A percentile compares a stretch with the other conserved stretches of the same genome.
Conservation (phyloP, 2,329 filamentous ascomycete species). For the Colletotrichum tropicicola region DNA sequence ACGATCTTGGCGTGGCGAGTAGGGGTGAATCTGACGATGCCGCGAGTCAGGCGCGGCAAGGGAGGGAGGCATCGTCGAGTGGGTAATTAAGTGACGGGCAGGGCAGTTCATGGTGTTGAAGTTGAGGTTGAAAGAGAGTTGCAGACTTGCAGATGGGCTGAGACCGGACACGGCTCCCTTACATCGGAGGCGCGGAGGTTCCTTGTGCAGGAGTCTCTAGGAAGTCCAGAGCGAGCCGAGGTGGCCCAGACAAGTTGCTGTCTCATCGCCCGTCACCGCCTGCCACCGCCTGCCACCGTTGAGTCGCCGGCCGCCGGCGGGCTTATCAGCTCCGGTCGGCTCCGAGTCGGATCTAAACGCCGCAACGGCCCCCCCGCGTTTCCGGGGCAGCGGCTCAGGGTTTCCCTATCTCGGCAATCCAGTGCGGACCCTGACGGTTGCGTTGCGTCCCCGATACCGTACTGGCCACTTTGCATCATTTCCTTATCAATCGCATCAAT, state of each 20-base stretch:
- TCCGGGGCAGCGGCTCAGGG: background rate
- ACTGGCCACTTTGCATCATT: background rate
- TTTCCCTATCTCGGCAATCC: background rate
- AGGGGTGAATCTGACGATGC: constrained; percentile 2
- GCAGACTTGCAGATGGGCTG: background rate
- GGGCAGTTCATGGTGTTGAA: background rate
- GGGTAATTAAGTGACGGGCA: background rate
- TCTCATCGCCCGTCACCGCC: no score
- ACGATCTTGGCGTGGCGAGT: background rate
- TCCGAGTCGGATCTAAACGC: constrained; percentile 14
- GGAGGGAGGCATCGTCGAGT: background rate
- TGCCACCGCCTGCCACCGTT: no score
- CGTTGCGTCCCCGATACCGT: background rate
- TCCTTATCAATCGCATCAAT: background rate
- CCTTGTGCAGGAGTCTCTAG: background rate
- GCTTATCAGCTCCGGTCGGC: background rate
- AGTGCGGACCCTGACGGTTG: background rate
- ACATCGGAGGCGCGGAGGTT: background rate
- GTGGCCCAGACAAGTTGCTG: no score
- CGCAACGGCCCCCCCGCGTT: constrained; percentile 7
- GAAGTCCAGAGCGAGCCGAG: no score
- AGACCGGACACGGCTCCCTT: background rate
- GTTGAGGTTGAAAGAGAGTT: constrained; percentile 1
- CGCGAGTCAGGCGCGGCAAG: constrained; percentile 19
- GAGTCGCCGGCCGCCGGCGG: no score